Conservation (phyloP, 176 grass and related monocot genomes). For the Saccharum spontaneum region DNA sequence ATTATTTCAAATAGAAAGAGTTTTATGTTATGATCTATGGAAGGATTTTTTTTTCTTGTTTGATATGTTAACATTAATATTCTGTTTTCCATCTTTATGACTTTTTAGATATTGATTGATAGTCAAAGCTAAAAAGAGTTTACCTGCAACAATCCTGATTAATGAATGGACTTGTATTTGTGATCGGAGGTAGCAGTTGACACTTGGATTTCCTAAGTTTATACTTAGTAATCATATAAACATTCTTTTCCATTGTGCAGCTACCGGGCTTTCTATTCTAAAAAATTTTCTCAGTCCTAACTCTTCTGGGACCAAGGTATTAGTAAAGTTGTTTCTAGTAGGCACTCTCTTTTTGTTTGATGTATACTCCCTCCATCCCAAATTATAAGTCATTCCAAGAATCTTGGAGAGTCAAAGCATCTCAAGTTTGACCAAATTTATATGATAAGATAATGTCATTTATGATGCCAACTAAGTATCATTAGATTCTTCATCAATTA, state of each 20-base stretch:
- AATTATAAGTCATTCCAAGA: too few relatives aligned
- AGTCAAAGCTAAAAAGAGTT: slow-evolving; percentile 1
- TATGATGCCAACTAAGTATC: too few relatives aligned
- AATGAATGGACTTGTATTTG: neutral
- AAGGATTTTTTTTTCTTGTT: neutral
- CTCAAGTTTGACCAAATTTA: too few relatives aligned
- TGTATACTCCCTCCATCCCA: too few relatives aligned
- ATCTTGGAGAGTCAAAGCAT: too few relatives aligned
- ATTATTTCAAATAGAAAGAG: neutral
- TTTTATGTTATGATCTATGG: neutral
- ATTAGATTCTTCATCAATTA: too few relatives aligned
- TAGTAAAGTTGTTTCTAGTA: slow-evolving; percentile 27
- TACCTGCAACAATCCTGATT: neutral
- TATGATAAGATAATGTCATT: too few relatives aligned
- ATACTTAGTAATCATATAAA: neutral
- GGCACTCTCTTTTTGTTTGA: neutral
- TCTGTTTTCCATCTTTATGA: neutral
- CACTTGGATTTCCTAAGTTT: neutral
- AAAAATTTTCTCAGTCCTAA: slow-evolving; percentile 71
- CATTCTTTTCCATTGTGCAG: slow-evolving; percentile 38
- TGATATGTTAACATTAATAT: neutral
- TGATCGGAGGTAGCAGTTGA: slow-evolving; percentile 5
- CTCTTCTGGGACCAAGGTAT: slow-evolving; percentile 69
- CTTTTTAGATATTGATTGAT: neutral
- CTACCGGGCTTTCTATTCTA: slow-evolving; percentile 83